Conservation (phyloP, 805 yeast genomes). For the Saturnispora zaruensis region DNA sequence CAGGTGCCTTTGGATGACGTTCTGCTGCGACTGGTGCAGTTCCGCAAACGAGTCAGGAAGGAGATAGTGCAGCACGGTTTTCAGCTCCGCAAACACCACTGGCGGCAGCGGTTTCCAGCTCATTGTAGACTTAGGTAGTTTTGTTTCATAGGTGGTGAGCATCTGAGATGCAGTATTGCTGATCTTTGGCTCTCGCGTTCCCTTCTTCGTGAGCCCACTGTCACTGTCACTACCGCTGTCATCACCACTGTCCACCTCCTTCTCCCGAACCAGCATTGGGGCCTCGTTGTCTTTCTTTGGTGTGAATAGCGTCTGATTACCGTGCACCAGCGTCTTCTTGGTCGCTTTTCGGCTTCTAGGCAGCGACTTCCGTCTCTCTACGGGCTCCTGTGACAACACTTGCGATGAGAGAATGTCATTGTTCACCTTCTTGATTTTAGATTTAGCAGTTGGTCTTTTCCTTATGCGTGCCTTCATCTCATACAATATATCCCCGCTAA, state of each 20-base stretch:
- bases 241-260: background rate
- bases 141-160: slow-evolving; percentile 3
- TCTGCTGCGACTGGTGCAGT: background rate
- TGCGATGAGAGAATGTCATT: slow-evolving; percentile 8
- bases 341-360: slow-evolving; percentile 3
- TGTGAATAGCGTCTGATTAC: slow-evolving; percentile 13
- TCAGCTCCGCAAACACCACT: slow-evolving; percentile 5
- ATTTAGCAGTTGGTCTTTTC: slow-evolving; percentile 15
- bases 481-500: no score
- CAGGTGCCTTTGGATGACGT: slow-evolving; percentile 13
- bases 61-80: slow-evolving; percentile 7
- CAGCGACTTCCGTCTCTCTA: background rate
- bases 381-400: slow-evolving; percentile 4
- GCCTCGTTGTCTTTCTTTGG: slow-evolving; percentile 5
- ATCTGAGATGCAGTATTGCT: background rate
- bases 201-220: background rate
- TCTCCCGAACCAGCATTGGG: background rate
- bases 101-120: slow-evolving; percentile 10
- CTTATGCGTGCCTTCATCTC: background rate
- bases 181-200: background rate
- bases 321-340: slow-evolving; percentile 9
- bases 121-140: slow-evolving; percentile 6
- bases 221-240: background rate
- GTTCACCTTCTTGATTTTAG: slow-evolving; percentile 8
- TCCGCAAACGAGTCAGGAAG: slow-evolving; percentile 6